phyloP scores from a whole-genome alignment of 2,329 filamentous ascomycete species.

The Penicillium griseofulvum region DNA sequence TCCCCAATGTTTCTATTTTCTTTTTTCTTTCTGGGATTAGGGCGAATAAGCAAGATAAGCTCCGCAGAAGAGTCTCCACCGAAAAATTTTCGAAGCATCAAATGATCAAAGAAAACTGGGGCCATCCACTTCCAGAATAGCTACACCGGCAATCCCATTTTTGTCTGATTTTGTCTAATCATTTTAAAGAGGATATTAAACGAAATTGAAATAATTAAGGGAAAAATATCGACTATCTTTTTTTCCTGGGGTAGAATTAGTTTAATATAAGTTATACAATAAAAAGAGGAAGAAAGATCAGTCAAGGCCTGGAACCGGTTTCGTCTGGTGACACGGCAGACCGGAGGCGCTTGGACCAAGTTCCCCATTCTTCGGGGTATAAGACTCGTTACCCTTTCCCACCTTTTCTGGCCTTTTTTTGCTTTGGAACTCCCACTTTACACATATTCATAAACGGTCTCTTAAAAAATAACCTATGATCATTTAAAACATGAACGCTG shows the following conservation, averaged over 20 bases:
- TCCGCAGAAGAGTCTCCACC: conserved; percentile 22
- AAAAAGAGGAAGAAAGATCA: neutral
- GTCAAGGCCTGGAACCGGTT: conserved; percentile 11
- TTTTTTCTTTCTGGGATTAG: neutral
- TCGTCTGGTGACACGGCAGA: conserved; percentile 19
- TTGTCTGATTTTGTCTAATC: too few species aligned
- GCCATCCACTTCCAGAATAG: conserved; percentile 9
- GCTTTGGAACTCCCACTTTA: neutral
- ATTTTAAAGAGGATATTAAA: neutral
- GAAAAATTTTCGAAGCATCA: conserved; percentile 29
- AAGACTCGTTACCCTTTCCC: conserved; percentile 10
- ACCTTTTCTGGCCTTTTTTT: neutral
- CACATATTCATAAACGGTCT: neutral
- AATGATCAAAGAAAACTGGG: conserved; percentile 23
- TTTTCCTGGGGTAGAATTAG: neutral
- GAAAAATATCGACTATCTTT: neutral
- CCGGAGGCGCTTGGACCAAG: conserved; percentile 12
- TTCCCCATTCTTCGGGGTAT: conserved; percentile 18
- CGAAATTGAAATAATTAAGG: neutral
- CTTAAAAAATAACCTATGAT: neutral
- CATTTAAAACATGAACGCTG: conserved; percentile 24
- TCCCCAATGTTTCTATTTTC: conserved; percentile 18
- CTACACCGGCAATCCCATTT: neutral
- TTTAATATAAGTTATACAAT: neutral
- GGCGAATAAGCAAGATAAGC: conserved; percentile 23